Conservation (phyloP, 1,139 yeast species). For the Lodderomyces metapsilosis region DNA sequence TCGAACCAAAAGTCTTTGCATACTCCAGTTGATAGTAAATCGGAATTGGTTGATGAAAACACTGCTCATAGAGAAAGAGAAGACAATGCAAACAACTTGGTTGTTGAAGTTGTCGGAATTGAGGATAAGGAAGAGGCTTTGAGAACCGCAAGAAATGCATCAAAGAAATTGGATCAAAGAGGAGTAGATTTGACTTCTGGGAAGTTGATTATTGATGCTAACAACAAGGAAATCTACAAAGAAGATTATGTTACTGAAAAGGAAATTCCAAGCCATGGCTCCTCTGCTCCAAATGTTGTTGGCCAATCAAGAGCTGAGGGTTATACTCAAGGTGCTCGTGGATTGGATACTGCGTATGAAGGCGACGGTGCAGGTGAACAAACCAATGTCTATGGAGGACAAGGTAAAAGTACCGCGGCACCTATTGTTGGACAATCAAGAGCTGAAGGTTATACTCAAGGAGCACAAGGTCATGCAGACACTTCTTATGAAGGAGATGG, state of each 20-base stretch:
- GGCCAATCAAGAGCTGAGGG: slow-evolving; percentile 16
- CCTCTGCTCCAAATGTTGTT: slow-evolving; percentile 9
- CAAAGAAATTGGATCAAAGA: slow-evolving; percentile 31
- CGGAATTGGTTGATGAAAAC: slow-evolving; percentile 9
- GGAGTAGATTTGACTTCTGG: slow-evolving; percentile 40
- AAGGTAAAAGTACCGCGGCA: slow-evolving; percentile 1
- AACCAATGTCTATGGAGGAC: slow-evolving; percentile 1
- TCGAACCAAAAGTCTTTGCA: slow-evolving; percentile 3
- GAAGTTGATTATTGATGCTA: slow-evolving; percentile 35
- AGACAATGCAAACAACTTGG: slow-evolving; percentile 17
- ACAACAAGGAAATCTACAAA: slow-evolving; percentile 31
- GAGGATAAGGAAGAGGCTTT: slow-evolving; percentile 33
- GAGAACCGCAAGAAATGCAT: slow-evolving; percentile 34
- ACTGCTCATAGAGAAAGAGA: slow-evolving; percentile 8
- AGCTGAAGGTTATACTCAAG: slow-evolving; percentile 16
- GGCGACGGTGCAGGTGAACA: slow-evolving; percentile 8
- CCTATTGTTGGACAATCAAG: slow-evolving; percentile 13
- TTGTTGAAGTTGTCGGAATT: slow-evolving; percentile 41
- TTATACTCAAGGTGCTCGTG: slow-evolving; percentile 10
- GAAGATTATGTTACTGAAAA: slow-evolving; percentile 14
- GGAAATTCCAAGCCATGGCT: background rate
- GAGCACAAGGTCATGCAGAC: slow-evolving; percentile 5
- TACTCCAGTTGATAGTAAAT: slow-evolving; percentile 1
- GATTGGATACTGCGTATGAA: slow-evolving; percentile 6
- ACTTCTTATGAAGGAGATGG: slow-evolving; percentile 9